These are phyloP conservation scores for Penicillium italicum DNA, from an alignment of 2,329 filamentous ascomycete species.

Conservation along the genomic window DNA sequence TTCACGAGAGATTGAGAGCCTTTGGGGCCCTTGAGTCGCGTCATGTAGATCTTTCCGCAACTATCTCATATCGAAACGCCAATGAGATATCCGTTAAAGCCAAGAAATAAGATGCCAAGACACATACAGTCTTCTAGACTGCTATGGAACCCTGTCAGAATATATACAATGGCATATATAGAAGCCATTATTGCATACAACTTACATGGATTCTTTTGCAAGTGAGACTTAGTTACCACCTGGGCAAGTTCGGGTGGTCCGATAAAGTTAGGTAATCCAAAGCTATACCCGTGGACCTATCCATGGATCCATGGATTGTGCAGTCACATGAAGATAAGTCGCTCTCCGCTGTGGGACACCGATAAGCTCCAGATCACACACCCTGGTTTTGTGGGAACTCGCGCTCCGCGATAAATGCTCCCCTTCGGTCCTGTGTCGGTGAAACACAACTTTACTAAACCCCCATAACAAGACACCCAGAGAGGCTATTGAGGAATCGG, in stretches of 20 bases:
- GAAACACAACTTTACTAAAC: neutral
- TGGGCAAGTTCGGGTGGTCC: too few relatives aligned
- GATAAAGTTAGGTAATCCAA: neutral
- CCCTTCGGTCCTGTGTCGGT: neutral
- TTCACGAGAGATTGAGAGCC: neutral
- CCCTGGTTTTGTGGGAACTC: neutral
- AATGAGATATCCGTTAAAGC: constrained; percentile 1
- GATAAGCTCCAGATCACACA: constrained; percentile 10
- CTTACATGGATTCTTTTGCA: neutral
- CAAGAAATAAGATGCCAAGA: neutral
- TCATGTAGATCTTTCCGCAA: constrained; percentile 4
- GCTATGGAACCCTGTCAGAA: neutral
- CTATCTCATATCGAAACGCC: constrained; percentile 5
- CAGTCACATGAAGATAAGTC: constrained; percentile 9
- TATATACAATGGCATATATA: neutral
- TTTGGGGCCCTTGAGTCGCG: neutral
- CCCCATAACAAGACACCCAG: neutral
- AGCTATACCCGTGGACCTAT: too few relatives aligned
- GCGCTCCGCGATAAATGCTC: neutral
- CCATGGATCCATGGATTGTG: too few relatives aligned
- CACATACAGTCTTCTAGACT: neutral
- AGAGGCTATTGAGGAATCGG: neutral
- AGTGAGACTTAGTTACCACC: too few relatives aligned
- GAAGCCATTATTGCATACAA: neutral
- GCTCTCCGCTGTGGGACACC: constrained; percentile 8